Conservation (phyloP, 495 filamentous ascomycete species). For the Venustampulla echinocandica region DNA sequence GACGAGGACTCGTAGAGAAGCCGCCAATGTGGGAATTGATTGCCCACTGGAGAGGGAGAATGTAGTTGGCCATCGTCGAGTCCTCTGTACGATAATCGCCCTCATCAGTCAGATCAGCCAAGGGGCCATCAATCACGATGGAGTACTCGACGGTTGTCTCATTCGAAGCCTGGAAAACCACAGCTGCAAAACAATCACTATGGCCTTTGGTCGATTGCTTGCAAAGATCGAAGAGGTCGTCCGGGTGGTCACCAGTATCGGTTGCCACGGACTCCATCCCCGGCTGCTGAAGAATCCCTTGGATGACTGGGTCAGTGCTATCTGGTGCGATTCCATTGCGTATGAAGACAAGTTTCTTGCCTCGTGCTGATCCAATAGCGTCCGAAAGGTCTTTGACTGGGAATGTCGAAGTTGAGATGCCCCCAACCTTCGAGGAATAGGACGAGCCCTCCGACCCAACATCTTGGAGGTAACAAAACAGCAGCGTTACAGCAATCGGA, state of each 20-base stretch:
- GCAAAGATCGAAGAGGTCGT: constrained; percentile 17
- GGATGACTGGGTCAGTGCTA: constrained; percentile 9
- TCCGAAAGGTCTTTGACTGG: constrained; percentile 8
- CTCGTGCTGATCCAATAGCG: constrained; percentile 3
- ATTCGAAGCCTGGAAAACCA: constrained; percentile 14
- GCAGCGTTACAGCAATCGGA: constrained; percentile 14
- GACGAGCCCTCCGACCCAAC: constrained; percentile 1
- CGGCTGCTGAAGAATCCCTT: constrained; percentile 7
- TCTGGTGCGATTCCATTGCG: constrained; percentile 13
- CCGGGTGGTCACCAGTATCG: constrained; percentile 1
- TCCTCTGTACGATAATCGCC: constrained; percentile 5
- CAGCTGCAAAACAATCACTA: constrained; percentile 19
- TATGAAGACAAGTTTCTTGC: constrained; percentile 15
- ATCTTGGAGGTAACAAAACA: constrained; percentile 12
- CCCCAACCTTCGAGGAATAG: background rate
- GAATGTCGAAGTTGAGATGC: constrained; percentile 4
- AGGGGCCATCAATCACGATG: constrained; percentile 13
- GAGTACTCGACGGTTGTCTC: constrained; percentile 16
- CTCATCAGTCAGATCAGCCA: background rate
- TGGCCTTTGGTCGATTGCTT: constrained; percentile 7
- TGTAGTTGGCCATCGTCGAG: background rate
- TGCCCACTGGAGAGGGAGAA: constrained; percentile 14
- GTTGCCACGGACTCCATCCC: constrained; percentile 1
- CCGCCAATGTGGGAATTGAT: constrained; percentile 12
- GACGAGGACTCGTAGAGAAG: constrained; percentile 7